Evolutionary conservation across 2,329 filamentous ascomycete species (phyloP).

Genomic region (Ploettnerulaceae sp.): DNA sequence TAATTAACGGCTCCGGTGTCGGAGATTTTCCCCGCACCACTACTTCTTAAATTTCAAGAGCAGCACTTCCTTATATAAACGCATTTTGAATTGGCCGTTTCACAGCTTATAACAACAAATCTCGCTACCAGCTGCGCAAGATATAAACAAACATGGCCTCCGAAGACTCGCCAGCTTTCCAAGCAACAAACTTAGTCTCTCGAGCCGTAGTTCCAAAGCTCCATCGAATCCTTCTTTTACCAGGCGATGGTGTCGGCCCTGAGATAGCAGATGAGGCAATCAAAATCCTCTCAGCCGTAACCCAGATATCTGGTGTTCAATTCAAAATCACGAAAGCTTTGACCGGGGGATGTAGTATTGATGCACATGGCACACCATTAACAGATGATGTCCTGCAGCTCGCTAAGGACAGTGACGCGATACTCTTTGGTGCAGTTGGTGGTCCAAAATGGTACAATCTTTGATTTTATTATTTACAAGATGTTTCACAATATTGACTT

Average conservation of each 20-base stretch:
- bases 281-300: constrained; percentile 42
- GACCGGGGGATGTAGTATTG: constrained; percentile 60
- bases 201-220: not conserved
- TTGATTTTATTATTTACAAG: not conserved
- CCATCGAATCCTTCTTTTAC: constrained; percentile 39
- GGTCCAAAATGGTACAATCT: constrained; percentile 40
- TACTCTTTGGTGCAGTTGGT: constrained; percentile 85
- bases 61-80: too few relatives aligned
- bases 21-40: too few relatives aligned
- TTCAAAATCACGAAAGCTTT: constrained; percentile 3
- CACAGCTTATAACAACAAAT: too few relatives aligned
- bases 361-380: constrained; percentile 68
- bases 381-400: constrained; percentile 76
- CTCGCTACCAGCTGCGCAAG: not conserved
- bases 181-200: not conserved
- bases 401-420: constrained; percentile 76
- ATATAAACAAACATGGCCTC: not conserved
- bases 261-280: constrained; percentile 44
- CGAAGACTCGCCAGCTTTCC: not conserved
- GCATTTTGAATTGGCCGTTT: too few relatives aligned
- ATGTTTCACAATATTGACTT: not conserved
- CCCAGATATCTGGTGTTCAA: not conserved
- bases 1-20: too few relatives aligned
- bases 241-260: constrained; percentile 44
- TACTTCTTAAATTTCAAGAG: too few relatives aligned